Evolutionary conservation across 2,329 filamentous ascomycete genomes (phyloP).

Genomic region (Fusarium albidum): DNA sequence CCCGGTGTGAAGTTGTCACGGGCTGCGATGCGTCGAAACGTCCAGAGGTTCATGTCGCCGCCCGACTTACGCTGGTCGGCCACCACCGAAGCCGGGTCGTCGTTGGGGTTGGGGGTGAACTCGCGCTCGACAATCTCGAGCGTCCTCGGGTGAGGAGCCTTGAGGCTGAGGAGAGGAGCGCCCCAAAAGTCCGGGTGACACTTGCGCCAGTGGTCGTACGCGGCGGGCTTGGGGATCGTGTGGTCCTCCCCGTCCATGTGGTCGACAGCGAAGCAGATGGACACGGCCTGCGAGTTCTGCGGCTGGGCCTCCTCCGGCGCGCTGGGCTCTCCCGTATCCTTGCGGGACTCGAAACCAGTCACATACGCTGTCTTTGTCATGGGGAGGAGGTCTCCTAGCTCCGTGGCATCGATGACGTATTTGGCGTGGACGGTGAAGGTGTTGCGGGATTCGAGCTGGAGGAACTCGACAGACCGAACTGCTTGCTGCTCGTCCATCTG

Average conservation of each 20-base stretch:
- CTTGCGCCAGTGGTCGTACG: slow-evolving; percentile 37
- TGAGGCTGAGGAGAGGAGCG: slow-evolving; percentile 34
- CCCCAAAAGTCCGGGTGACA: slow-evolving; percentile 40
- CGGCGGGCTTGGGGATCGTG: slow-evolving; percentile 32
- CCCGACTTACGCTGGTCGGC: slow-evolving; percentile 39
- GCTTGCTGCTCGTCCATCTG: slow-evolving; percentile 21
- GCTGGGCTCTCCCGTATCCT: slow-evolving; percentile 39
- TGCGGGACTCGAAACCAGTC: slow-evolving; percentile 37
- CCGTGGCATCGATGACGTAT: slow-evolving; percentile 30
- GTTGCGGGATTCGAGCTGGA: background rate
- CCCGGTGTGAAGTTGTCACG: slow-evolving; percentile 36
- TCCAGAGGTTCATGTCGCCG: slow-evolving; percentile 43
- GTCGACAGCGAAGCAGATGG: slow-evolving; percentile 42
- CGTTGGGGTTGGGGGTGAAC: slow-evolving; percentile 39
- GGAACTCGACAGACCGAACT: slow-evolving; percentile 14
- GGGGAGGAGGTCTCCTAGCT: slow-evolving; percentile 30
- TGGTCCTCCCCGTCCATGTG: slow-evolving; percentile 39
- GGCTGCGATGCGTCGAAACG: slow-evolving; percentile 37
- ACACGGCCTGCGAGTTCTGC: slow-evolving; percentile 39
- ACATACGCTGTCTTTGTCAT: slow-evolving; percentile 37
- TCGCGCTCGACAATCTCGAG: slow-evolving; percentile 41
- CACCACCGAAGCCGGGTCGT: slow-evolving; percentile 34
- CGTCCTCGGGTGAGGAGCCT: slow-evolving; percentile 38
- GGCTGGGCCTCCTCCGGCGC: slow-evolving; percentile 39
- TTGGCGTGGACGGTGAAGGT: slow-evolving; percentile 18